Conservation (phyloP, 768 basidiomycete genomes). For the Trametes meyenii region DNA sequence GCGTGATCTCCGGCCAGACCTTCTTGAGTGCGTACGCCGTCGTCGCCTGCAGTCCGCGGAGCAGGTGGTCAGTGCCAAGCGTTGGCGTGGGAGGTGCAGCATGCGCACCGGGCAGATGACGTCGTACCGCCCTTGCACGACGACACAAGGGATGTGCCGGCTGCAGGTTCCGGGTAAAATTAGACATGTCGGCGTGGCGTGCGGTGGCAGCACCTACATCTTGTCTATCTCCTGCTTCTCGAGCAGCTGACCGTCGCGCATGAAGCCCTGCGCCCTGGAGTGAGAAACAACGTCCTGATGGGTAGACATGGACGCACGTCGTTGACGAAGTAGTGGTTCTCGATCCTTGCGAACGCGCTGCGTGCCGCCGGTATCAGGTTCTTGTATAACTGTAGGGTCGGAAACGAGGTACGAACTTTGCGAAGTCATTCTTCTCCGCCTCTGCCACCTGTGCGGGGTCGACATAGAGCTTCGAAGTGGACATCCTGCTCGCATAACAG, state of each 20-base stretch:
- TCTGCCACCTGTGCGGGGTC: constrained; percentile 68
- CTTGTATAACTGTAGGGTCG: not conserved
- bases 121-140: constrained; percentile 89
- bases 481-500: constrained; percentile 57
- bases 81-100: not conserved
- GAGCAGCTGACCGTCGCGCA: constrained; percentile 86
- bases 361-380: not conserved
- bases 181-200: not conserved
- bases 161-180: constrained; percentile 39
- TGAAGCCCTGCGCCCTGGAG: constrained; percentile 62
- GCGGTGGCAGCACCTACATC: constrained; percentile 54
- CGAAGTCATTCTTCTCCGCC: constrained; percentile 73
- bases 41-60: constrained; percentile 52
- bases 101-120: constrained; percentile 75
- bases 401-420: constrained; percentile 53
- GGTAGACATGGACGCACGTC: constrained; percentile 45
- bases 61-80: not conserved
- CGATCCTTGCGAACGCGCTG: constrained; percentile 86
- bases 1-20: constrained; percentile 77
- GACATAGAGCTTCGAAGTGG: constrained; percentile 73
- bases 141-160: constrained; percentile 82
- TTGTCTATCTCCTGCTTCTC: constrained; percentile 85
- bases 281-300: constrained; percentile 1
- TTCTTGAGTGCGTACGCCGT: constrained; percentile 84
- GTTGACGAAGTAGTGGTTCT: constrained; percentile 91